Evolutionary conservation across 1,284 basidiomycete genomes (phyloP), one percentile per base, ranked within the genome.

Genomic region (Heterobasidion irregulare): DNA sequence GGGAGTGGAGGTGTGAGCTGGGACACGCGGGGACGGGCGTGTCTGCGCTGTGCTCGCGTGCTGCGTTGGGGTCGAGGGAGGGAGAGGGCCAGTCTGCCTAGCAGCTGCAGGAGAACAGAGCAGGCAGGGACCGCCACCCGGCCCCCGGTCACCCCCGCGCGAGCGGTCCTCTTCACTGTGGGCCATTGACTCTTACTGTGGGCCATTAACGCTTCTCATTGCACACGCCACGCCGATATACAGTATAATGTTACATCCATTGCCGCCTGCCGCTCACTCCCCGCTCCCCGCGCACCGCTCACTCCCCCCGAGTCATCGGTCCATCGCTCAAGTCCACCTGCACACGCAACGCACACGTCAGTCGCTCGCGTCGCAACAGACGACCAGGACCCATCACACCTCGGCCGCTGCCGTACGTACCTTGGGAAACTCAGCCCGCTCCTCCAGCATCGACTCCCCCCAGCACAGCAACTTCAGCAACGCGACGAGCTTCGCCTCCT

Each of bases 401-500:
- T 59, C 52, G 43, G 51, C 2, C 26, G 26, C 26, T 26, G 26
- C 26, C n/a, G n/a, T n/a, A n/a, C 72, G 48, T 63, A 86, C 82
- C 78, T 82, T 83, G 8, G 88, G 88, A 72, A 89, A 89, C 38
- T 88, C 86, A 1, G 82, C 84, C 57, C 79, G 78, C 63, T 91
- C 86, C 52, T 81, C 80, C 59, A 98, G 70, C 74, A 90, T 74
- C 52, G 78, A 78, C 71, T 98, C 94, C 2, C 94, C 94, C 91
- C 92, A 98, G 44, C 78, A 83, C 64, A 96, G 77, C 64, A 98
- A 75, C 69, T 89, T 85, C 66, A 98, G 73, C 62, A 99, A 69
- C n/a, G 84, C 86, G 13, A 88, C 83, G 49, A 98, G 73, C 72
- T 96, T 98, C 48, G 94, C 92, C 65, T 96, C 92, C 66, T 89